Percentiles rank a stretch among this genome's conserved stretches.
Evolutionary conservation across 352 stramenopile species (phyloP).

Genomic region (Pythium utonaiense): DNA sequence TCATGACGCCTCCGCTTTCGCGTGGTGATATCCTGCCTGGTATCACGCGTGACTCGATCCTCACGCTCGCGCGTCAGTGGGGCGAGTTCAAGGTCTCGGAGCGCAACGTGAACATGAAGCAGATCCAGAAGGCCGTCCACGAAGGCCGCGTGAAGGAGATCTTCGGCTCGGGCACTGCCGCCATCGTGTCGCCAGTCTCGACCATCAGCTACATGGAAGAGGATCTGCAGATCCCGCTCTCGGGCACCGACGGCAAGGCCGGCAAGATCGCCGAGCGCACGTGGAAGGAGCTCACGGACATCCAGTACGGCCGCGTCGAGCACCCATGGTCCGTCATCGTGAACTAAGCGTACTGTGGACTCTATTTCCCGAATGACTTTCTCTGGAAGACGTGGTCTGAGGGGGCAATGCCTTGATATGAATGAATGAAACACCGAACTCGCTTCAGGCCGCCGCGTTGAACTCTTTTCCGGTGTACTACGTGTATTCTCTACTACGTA

Average conservation of each 20-base stretch:
- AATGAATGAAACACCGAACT: not conserved
- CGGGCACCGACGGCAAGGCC: conserved; percentile 76
- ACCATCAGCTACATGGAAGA: conserved; percentile 92
- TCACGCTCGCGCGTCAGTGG: conserved; percentile 90
- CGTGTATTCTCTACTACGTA: not conserved
- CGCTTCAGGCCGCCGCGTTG: too few relatives aligned
- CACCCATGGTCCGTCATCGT: conserved; percentile 42
- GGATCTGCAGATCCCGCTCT: conserved; percentile 89
- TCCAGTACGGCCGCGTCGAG: conserved; percentile 50
- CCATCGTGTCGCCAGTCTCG: conserved; percentile 92
- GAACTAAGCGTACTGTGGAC: conserved; percentile 15
- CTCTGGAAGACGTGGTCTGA: not conserved
- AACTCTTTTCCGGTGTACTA: too few relatives aligned
- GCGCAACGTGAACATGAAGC: conserved; percentile 91
- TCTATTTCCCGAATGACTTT: not conserved
- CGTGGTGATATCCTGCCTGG: conserved; percentile 96
- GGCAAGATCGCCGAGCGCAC: conserved; percentile 86
- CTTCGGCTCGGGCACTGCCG: conserved; percentile 95
- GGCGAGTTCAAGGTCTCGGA: conserved; percentile 94
- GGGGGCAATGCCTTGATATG: conserved; percentile 1
- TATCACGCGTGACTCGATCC: conserved; percentile 95
- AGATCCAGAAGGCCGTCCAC: conserved; percentile 90
- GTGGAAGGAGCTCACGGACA: conserved; percentile 89
- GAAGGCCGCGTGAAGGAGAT: conserved; percentile 92
- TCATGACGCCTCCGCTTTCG: conserved; percentile 94